These are phyloP conservation scores for Aspergillus saccharolyticus DNA, from an alignment of 495 filamentous ascomycete species.

Conservation along the genomic window DNA sequence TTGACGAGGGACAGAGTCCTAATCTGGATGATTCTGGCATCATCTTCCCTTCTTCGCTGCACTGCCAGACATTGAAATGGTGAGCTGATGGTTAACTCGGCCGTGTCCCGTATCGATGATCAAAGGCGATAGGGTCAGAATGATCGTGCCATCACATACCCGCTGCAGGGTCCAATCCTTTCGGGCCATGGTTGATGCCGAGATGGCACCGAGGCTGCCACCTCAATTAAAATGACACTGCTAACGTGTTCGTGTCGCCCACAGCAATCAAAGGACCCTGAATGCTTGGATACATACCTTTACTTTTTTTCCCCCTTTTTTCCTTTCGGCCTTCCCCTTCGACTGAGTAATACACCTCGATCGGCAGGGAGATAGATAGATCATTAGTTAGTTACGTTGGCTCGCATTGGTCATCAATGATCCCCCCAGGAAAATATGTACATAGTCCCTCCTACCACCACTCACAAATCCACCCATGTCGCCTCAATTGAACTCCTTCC, in stretches of 20 bases:
- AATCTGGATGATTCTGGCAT: no score
- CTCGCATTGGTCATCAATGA: background rate
- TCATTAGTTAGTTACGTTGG: background rate
- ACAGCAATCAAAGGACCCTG: constrained; percentile 3
- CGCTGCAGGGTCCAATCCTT: background rate
- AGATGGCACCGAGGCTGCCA: background rate
- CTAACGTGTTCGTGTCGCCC: background rate
- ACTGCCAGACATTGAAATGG: no score
- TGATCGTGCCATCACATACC: background rate
- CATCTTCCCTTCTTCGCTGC: no score
- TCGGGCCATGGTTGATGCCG: background rate
- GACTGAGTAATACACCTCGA: background rate
- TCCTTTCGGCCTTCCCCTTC: background rate
- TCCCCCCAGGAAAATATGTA: no score
- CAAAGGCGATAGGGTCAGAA: background rate
- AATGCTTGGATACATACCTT: constrained; percentile 1
- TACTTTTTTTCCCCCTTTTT: no score
- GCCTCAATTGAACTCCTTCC: background rate
- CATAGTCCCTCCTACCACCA: background rate
- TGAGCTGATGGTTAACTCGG: no score
- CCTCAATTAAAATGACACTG: background rate
- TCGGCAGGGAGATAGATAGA: background rate
- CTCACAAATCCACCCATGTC: background rate
- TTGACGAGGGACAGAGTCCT: no score
- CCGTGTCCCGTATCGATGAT: background rate